Conservation (phyloP, 1,139 yeast species). For the Hyphopichia buzzinii region DNA sequence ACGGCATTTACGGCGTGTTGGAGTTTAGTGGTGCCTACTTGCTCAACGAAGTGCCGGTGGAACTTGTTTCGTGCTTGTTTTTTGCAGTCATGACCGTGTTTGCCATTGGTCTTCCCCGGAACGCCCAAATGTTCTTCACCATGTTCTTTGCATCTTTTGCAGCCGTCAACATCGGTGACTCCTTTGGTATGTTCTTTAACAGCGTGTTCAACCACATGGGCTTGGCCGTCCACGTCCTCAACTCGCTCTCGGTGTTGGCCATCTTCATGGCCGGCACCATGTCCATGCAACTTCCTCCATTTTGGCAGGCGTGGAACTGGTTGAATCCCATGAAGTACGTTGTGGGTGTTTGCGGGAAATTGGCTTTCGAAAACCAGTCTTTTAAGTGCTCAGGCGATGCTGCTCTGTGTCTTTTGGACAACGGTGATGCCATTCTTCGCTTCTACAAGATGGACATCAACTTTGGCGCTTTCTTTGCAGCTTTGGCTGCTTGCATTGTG, state of each 20-base stretch:
- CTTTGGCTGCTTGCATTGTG: constrained; percentile 34
- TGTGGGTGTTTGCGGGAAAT: constrained; percentile 48
- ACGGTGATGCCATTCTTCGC: constrained; percentile 36
- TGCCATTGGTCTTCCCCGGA: constrained; percentile 73
- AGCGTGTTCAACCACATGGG: constrained; percentile 77
- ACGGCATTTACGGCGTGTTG: constrained; percentile 64
- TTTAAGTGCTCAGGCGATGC: constrained; percentile 26
- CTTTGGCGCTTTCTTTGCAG: constrained; percentile 35
- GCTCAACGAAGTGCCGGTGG: constrained; percentile 72
- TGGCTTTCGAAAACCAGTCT: constrained; percentile 32
- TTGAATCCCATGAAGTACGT: constrained; percentile 73
- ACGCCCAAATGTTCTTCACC: constrained; percentile 64
- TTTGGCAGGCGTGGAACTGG: constrained; percentile 69
- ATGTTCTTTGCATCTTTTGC: constrained; percentile 55
- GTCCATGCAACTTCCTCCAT: constrained; percentile 70
- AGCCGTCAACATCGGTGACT: constrained; percentile 74
- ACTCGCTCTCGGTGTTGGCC: constrained; percentile 64
- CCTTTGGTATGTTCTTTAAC: constrained; percentile 75
- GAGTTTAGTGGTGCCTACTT: constrained; percentile 69
- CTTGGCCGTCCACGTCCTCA: constrained; percentile 69
- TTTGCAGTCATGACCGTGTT: constrained; percentile 64
- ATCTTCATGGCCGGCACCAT: constrained; percentile 85
- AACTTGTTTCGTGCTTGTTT: constrained; percentile 55
- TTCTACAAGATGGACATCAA: constrained; percentile 30
- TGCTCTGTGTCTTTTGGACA: constrained; percentile 26